Evolutionary conservation across 169 alveolate species (phyloP).

Genomic region (Cryptosporidium muris): DNA sequence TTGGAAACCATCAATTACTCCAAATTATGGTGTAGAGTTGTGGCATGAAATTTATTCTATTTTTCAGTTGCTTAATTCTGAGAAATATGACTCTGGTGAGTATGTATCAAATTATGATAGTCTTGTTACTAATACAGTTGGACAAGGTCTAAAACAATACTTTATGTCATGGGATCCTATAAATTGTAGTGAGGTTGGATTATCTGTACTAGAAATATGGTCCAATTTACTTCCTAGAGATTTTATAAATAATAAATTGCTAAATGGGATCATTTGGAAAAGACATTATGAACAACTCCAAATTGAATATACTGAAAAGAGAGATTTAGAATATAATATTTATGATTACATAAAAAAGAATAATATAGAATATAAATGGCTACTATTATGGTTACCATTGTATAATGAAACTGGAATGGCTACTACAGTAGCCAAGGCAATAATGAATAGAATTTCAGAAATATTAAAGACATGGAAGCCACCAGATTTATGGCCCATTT

Average conservation of each 20-base stretch:
- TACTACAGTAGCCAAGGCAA: constrained; percentile 8
- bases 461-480: constrained; percentile 47
- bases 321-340: neutral
- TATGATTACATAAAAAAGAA: neutral
- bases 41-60: constrained; percentile 27
- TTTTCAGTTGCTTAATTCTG: constrained; percentile 12
- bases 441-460: constrained; percentile 1
- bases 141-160: constrained; percentile 9
- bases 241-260: constrained; percentile 1
- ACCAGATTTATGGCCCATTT: constrained; percentile 58
- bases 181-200: constrained; percentile 21
- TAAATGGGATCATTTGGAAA: constrained; percentile 32
- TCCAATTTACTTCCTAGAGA: constrained; percentile 23
- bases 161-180: constrained; percentile 51
- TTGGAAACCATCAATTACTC: neutral
- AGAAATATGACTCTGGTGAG: neutral
- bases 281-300: constrained; percentile 34
- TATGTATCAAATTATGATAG: constrained; percentile 27
- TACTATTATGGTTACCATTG: constrained; percentile 41
- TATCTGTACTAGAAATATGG: constrained; percentile 38
- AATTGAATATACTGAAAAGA: neutral
- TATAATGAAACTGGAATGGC: constrained; percentile 45
- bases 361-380: constrained; percentile 25
- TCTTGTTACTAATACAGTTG: constrained; percentile 1
- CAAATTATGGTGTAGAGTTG: constrained; percentile 23